Percentiles rank a stretch among this genome's conserved stretches.
Evolutionary conservation across 345 rosid genomes (phyloP).

Genomic region (Eucalyptus erythrocorys): DNA sequence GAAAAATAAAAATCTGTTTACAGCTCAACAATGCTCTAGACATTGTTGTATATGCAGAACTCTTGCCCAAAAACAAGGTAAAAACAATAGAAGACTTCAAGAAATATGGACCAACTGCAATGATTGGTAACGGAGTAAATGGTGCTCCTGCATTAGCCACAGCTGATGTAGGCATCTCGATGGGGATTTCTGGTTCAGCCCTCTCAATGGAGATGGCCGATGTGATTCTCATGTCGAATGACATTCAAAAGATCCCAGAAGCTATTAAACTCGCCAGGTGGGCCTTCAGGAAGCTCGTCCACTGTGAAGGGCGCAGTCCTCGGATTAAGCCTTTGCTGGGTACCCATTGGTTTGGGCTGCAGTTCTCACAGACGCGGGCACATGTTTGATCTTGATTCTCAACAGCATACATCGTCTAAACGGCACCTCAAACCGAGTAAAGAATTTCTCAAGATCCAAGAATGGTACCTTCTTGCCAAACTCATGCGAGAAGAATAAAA

Average conservation of each 20-base stretch:
- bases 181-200: constrained; percentile 79
- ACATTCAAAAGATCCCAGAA: constrained; percentile 50
- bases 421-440: not conserved
- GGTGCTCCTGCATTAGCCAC: constrained; percentile 84
- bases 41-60: constrained; percentile 39
- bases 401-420: constrained; percentile 59
- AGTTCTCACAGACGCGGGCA: constrained; percentile 72
- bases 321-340: constrained; percentile 62
- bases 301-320: constrained; percentile 48
- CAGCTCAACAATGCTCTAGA: constrained; percentile 64
- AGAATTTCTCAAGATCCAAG: not conserved
- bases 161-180: constrained; percentile 74
- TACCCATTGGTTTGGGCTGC: constrained; percentile 85
- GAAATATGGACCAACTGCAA: constrained; percentile 47
- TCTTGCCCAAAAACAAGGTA: constrained; percentile 64
- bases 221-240: constrained; percentile 69
- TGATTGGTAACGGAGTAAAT: constrained; percentile 77
- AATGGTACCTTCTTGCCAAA: not conserved
- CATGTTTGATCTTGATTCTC: constrained; percentile 64
- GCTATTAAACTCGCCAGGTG: constrained; percentile 39
- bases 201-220: constrained; percentile 70
- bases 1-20: not conserved
- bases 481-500: not conserved
- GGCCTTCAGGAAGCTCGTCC: constrained; percentile 46
- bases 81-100: constrained; percentile 28